These are phyloP conservation scores for Penicillium griseofulvum DNA, from an alignment of 2,329 filamentous ascomycete species.

Conservation along the genomic window DNA sequence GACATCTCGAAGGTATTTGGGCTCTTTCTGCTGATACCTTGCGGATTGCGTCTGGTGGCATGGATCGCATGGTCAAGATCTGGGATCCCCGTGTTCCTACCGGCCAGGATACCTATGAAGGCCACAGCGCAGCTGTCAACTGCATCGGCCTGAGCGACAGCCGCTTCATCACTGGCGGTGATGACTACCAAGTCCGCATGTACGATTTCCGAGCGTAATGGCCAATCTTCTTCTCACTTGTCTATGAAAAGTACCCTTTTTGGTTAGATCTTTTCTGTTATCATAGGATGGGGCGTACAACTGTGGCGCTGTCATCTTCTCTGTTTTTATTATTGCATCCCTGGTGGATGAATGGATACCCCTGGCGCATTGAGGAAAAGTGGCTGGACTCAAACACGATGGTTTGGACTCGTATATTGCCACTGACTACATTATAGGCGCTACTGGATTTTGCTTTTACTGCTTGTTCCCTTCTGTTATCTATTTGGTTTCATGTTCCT, in stretches of 20 bases:
- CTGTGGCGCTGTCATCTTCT: not conserved
- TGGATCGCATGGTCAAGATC: conserved; percentile 92
- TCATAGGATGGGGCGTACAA: not conserved
- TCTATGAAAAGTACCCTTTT: not conserved
- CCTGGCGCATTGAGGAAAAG: conserved; percentile 15
- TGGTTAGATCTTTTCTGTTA: conserved; percentile 1
- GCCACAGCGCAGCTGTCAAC: conserved; percentile 86
- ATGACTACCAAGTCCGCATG: conserved; percentile 86
- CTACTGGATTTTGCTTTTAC: not conserved
- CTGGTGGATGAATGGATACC: conserved; percentile 19
- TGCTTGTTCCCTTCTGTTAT: not conserved
- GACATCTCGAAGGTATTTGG: conserved; percentile 96
- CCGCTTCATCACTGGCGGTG: conserved; percentile 84
- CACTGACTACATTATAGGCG: conserved; percentile 5
- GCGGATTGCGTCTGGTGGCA: conserved; percentile 81
- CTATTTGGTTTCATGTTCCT: not conserved
- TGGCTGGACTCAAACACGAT: not conserved
- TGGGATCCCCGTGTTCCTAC: conserved; percentile 92
- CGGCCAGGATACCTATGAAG: conserved; percentile 88
- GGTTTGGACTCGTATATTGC: not conserved
- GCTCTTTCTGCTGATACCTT: conserved; percentile 84
- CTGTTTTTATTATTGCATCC: conserved; percentile 9
- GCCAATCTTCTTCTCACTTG: not conserved
- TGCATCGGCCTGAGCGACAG: conserved; percentile 90
- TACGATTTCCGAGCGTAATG: conserved; percentile 63